A percentile compares a stretch with the other conserved stretches of the same genome.
Conservation (phyloP, 495 filamentous ascomycete species). For the Thermothielavioides terrestris region DNA sequence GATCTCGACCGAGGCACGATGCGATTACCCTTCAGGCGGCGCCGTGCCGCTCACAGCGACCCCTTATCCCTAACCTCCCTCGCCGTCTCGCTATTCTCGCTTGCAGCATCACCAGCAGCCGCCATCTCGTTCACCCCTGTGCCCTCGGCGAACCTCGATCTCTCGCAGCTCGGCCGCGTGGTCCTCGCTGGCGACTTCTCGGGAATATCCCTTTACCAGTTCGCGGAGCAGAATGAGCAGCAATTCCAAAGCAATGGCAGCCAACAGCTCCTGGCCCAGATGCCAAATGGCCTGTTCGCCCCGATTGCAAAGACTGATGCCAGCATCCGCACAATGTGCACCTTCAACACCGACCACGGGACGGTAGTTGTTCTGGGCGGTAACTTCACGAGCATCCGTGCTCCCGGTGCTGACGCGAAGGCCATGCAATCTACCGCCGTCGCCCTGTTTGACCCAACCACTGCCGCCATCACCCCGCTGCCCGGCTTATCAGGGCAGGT, state of each 20-base stretch:
- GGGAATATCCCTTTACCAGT: conserved; percentile 83
- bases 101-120: conserved; percentile 36
- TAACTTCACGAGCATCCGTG: conserved; percentile 90
- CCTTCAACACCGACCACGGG: conserved; percentile 61
- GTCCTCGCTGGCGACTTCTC: conserved; percentile 86
- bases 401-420: conserved; percentile 17
- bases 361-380: conserved; percentile 73
- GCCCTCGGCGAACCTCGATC: conserved; percentile 70
- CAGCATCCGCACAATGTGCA: conserved; percentile 77
- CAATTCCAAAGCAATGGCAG: conserved; percentile 62
- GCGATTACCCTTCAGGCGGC: conserved; percentile 30
- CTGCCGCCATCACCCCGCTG: conserved; percentile 58
- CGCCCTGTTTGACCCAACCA: conserved; percentile 68
- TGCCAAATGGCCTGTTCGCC: conserved; percentile 80
- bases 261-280: conserved; percentile 68
- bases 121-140: conserved; percentile 65
- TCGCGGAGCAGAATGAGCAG: conserved; percentile 65
- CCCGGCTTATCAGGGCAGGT: conserved; percentile 75
- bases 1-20: conserved; percentile 23
- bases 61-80: conserved; percentile 17
- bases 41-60: conserved; percentile 28
- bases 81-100: conserved; percentile 32
- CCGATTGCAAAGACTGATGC: conserved; percentile 68
- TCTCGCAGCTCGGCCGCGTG: conserved; percentile 71
- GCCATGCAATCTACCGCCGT: conserved; percentile 61